Evolutionary conservation across 176 grass and related monocot genomes (phyloP).

Genomic region (Rhynchospora tenuis): DNA sequence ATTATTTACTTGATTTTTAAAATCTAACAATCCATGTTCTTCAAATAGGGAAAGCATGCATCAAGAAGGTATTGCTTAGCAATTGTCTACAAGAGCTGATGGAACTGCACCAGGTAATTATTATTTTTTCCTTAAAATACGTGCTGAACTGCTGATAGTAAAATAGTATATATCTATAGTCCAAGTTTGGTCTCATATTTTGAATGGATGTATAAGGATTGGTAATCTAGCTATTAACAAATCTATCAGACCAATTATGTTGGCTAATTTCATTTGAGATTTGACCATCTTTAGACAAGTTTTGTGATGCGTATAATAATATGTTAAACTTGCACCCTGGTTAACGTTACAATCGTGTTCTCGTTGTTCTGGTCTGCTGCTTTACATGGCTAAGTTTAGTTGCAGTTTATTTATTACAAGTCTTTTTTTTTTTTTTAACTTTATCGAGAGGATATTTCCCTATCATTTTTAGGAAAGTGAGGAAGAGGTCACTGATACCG

Average conservation of each 20-base stretch:
- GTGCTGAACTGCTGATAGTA: background rate
- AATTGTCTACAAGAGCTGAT: conserved; percentile 99
- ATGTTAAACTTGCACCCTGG: background rate
- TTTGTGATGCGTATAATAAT: background rate
- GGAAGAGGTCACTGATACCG: conserved; percentile 90
- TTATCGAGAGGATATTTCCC: background rate
- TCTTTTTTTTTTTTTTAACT: background rate
- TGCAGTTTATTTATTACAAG: background rate
- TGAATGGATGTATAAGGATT: background rate
- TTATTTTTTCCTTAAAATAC: too few relatives aligned
- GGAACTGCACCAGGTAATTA: conserved; percentile 88
- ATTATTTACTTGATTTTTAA: background rate
- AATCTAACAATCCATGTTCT: background rate
- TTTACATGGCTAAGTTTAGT: conserved; percentile 9
- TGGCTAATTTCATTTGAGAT: background rate
- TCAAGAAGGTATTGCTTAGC: conserved; percentile 96
- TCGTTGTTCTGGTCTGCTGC: background rate
- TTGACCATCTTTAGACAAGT: background rate
- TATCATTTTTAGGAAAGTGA: conserved; percentile 78
- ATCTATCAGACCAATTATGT: background rate
- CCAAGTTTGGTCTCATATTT: background rate
- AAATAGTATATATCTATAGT: background rate
- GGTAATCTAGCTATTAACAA: background rate
- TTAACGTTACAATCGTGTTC: background rate
- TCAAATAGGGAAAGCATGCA: conserved; percentile 85